These are phyloP conservation scores for Stereocaulon alpinum DNA, from an alignment of 495 filamentous ascomycete species.

Conservation along the genomic window DNA sequence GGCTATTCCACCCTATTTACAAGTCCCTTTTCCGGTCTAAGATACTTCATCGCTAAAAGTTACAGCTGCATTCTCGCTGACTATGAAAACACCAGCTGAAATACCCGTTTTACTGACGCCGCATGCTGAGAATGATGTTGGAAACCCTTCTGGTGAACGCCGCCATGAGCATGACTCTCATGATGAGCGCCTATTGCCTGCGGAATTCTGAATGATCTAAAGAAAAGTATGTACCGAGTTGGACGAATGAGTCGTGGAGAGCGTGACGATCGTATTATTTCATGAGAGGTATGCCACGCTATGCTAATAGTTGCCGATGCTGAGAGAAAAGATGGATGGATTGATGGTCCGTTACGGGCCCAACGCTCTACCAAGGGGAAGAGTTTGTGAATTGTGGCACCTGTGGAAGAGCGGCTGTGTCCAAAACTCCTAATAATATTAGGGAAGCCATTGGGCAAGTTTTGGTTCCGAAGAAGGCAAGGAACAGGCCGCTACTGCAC, in stretches of 20 bases:
- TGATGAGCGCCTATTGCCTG: background rate
- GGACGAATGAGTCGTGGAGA: constrained; percentile 14
- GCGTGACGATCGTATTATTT: constrained; percentile 17
- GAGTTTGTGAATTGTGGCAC: background rate
- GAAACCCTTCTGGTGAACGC: background rate
- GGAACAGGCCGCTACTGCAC: background rate
- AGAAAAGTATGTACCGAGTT: constrained; percentile 1
- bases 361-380: constrained; percentile 1
- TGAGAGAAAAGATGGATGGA: background rate
- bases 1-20: constrained; percentile 5
- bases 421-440: background rate
- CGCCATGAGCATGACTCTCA: background rate
- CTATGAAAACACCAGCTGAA: background rate
- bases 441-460: background rate
- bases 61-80: background rate
- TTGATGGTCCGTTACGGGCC: background rate
- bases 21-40: constrained; percentile 2
- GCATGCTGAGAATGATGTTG: background rate
- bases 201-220: background rate
- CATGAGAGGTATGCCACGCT: constrained; percentile 17
- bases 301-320: constrained; percentile 14
- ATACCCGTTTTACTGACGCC: background rate
- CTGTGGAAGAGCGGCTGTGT: background rate
- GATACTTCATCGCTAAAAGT: background rate
- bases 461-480: background rate